Percentiles rank a stretch among this genome's conserved stretches.
phyloP scores from a whole-genome alignment of 352 stramenopile species.

The Saprolegnia parasitica region DNA sequence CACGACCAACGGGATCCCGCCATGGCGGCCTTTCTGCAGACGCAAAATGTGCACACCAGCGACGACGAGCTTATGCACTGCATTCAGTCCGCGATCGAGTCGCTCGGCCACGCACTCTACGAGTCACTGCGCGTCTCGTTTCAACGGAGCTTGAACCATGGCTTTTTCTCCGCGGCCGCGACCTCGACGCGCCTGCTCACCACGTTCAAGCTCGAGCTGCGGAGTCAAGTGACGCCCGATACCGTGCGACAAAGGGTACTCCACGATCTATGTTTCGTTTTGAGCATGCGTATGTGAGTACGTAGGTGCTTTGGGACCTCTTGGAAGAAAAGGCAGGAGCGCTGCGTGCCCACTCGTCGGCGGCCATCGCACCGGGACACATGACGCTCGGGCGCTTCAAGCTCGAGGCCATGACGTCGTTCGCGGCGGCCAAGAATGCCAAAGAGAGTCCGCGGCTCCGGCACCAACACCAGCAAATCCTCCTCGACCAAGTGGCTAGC shows the following conservation, averaged over 20 bases:
- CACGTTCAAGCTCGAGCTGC: slow-evolving; percentile 9
- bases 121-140: neutral
- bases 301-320: neutral
- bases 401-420: neutral
- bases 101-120: neutral
- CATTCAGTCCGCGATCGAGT: neutral
- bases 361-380: neutral
- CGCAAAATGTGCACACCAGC: neutral
- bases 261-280: no score
- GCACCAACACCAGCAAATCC: no score
- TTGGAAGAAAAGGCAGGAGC: neutral
- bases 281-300: no score
- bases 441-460: no score
- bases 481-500: no score
- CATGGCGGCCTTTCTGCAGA: neutral
- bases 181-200: neutral
- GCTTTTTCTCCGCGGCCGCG: slow-evolving; percentile 4
- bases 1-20: neutral
- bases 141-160: neutral
- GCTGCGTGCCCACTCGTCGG: neutral
- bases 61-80: neutral
- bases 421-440: neutral
- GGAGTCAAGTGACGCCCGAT: neutral
- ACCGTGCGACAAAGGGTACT: slow-evolving; percentile 14
- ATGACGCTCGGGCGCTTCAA: slow-evolving; percentile 13